Evolutionary conservation across 352 stramenopile species (phyloP).

Genomic region (Phytophthora pseudosyringae): DNA sequence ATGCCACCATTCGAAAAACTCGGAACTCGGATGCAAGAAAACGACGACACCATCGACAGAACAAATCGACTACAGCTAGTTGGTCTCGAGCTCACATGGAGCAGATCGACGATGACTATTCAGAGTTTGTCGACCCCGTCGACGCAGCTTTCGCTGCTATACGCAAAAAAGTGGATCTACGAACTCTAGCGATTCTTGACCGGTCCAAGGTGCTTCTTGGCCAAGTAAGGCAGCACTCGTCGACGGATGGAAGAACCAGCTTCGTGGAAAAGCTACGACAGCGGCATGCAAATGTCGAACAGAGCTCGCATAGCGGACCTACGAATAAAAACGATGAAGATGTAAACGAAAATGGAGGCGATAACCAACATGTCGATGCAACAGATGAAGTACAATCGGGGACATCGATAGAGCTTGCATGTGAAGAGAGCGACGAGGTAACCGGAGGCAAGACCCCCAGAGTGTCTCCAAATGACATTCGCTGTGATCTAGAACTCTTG

Average conservation of each 20-base stretch:
- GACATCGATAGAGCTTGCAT: not conserved
- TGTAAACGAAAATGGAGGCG: slow-evolving; percentile 1
- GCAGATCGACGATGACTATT: slow-evolving; percentile 20
- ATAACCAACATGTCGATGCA: not conserved
- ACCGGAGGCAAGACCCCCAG: not conserved
- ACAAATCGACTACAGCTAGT: not conserved
- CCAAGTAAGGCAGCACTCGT: slow-evolving; percentile 24
- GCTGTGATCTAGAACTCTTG: slow-evolving; percentile 65
- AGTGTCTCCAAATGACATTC: slow-evolving; percentile 21
- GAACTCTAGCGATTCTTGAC: slow-evolving; percentile 65
- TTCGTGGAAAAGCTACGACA: slow-evolving; percentile 48
- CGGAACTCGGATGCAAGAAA: not conserved
- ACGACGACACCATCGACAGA: slow-evolving; percentile 15
- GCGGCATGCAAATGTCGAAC: slow-evolving; percentile 6
- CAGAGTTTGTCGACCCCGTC: slow-evolving; percentile 22
- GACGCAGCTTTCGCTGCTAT: slow-evolving; percentile 46
- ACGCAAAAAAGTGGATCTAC: slow-evolving; percentile 52
- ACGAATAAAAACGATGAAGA: not conserved
- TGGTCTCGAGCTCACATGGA: not conserved
- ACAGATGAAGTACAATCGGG: not conserved
- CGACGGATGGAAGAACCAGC: slow-evolving; percentile 12
- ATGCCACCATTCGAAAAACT: slow-evolving; percentile 1
- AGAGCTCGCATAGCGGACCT: not conserved
- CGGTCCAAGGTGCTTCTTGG: slow-evolving; percentile 52
- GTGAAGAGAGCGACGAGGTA: not conserved